phyloP scores from a whole-genome alignment of 2,329 filamentous ascomycete genomes.

The Pyrenochaeta sp. region DNA sequence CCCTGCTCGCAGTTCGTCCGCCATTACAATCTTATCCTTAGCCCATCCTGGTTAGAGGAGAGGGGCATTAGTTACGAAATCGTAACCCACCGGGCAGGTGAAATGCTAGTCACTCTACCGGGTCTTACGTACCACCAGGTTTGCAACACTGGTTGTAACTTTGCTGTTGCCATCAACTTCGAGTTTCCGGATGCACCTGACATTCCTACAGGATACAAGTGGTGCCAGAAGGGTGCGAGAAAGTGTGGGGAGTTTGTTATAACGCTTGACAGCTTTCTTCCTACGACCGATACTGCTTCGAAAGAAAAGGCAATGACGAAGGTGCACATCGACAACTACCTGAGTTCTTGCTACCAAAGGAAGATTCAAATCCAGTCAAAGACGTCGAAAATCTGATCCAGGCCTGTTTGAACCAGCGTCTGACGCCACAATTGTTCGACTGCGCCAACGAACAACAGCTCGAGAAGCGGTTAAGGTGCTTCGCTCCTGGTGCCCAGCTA shows the following conservation, averaged over 20 bases:
- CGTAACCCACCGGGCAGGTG: slow-evolving; percentile 6
- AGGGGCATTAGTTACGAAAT: slow-evolving; percentile 12
- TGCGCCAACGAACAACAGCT: no score
- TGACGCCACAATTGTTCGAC: no score
- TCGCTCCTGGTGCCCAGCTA: no score
- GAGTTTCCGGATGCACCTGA: slow-evolving; percentile 9
- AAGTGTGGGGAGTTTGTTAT: slow-evolving; percentile 8
- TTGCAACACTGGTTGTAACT: slow-evolving; percentile 12
- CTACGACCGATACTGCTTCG: no score
- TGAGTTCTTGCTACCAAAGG: no score
- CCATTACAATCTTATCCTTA: slow-evolving; percentile 11
- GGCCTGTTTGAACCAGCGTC: no score
- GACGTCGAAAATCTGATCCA: no score
- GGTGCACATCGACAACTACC: no score
- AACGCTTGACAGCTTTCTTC: slow-evolving; percentile 8
- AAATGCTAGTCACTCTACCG: slow-evolving; percentile 12
- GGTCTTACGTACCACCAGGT: slow-evolving; percentile 13
- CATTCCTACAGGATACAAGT: slow-evolving; percentile 7
- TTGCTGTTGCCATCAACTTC: slow-evolving; percentile 15
- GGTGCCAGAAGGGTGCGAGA: slow-evolving; percentile 5
- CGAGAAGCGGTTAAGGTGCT: no score
- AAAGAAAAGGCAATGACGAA: no score
- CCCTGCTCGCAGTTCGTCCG: slow-evolving; percentile 13
- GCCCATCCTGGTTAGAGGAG: slow-evolving; percentile 6
- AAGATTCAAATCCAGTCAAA: no score